Evolutionary conservation across 2,329 filamentous ascomycete genomes (phyloP).

Genomic region (Cladosporium sp.): DNA sequence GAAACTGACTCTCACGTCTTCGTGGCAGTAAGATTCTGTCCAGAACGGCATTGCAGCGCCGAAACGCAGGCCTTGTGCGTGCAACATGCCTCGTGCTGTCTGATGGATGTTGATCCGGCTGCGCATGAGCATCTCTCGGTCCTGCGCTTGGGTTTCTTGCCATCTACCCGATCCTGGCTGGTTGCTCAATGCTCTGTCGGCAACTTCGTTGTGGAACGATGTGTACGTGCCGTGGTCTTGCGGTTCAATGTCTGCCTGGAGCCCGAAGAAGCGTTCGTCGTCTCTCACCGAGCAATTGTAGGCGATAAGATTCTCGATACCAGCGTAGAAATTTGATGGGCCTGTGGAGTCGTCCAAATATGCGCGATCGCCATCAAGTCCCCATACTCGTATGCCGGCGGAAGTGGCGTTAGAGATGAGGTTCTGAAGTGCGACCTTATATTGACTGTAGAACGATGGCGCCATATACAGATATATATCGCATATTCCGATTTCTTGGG

Average conservation of each 20-base stretch:
- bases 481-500: constrained; percentile 6
- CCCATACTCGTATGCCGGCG: constrained; percentile 20
- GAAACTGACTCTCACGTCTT: not conserved
- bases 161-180: constrained; percentile 2
- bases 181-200: constrained; percentile 12
- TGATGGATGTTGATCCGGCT: constrained; percentile 19
- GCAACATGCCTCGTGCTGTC: constrained; percentile 12
- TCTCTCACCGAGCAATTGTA: constrained; percentile 19
- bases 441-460: constrained; percentile 14
- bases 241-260: constrained; percentile 21
- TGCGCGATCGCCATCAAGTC: constrained; percentile 20
- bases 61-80: constrained; percentile 18
- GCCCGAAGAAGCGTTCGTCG: constrained; percentile 21
- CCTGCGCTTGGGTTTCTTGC: not conserved
- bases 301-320: constrained; percentile 16
- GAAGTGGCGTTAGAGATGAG: not conserved
- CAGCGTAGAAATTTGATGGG: constrained; percentile 11
- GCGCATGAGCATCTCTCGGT: constrained; percentile 19
- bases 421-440: constrained; percentile 10
- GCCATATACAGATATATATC: constrained; percentile 22
- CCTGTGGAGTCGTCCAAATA: constrained; percentile 17
- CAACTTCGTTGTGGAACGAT: constrained; percentile 20
- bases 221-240: constrained; percentile 9
- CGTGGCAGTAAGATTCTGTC: constrained; percentile 19
- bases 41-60: constrained; percentile 22